Base-by-base conservation (phyloP, 2,329 filamentous ascomycete species). In the Penicillium thymicola region DNA sequence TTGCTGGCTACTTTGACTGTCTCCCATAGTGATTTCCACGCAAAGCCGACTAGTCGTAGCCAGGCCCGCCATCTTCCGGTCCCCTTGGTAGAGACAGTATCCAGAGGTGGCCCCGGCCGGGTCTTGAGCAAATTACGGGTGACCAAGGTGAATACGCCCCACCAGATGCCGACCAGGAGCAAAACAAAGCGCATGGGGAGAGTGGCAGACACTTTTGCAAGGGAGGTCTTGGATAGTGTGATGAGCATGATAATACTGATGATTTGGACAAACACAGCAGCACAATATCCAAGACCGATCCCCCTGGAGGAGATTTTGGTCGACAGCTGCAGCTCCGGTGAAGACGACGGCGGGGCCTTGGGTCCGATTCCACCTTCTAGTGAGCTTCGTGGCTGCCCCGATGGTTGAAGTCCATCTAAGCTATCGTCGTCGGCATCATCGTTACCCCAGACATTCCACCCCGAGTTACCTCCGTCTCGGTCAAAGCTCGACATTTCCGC, bases 291-390 rank as follows among this genome's bases (percentile, higher is more conserved):
- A 51, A 96, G 91, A 0, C 91, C 92, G 28, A 96, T 90, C 9
- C 92, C 92, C 63, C 87, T 89, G 6, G 91, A 89, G 0, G 92
- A 96, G 58, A 97, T 93, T 61, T 89, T 85, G 1, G 91, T 95
- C 0, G 91, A 95, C 3, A 96, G 78, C 61, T 87, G 83, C 57
- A 96, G 82, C 70, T 93, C 89, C 70, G 59, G 85, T 78, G 63
- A 89, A n/a, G 59, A 59, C 3, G 63, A 62, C 1, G 51, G 40
- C 8, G 55, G 16, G 8, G 34, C 9, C 34, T 61, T 60, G 23
- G 38, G 11, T 14, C 37, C 45, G 10, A 55, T 55, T 7, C 55
- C 59, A 32, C 59, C 55, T 32, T 61, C 59, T 16, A 46, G 27
- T 2, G 43, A 50, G 5, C 10, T 25, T 14, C 21, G 30, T 2